Base-by-base conservation (phyloP, 768 basidiomycete genomes). In the Termitomyces heimii region DNA sequence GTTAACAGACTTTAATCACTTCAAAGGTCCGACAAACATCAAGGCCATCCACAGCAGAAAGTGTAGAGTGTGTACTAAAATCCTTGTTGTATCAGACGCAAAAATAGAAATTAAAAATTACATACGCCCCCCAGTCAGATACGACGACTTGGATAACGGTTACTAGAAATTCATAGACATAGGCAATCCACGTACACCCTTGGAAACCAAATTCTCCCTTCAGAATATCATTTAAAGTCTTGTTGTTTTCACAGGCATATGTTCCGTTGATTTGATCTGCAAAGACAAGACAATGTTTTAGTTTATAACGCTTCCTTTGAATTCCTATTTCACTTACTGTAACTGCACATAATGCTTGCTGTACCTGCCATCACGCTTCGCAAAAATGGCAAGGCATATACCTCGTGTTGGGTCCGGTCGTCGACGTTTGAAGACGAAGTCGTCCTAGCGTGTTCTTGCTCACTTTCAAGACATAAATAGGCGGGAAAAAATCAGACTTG, bases 181-280 rank as follows among this genome's bases (percentile, higher is more conserved):
- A 8, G 22, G 4, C 2, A 1, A 45, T n/a, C 1, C 14, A 71
- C 79, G 63, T 60, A 82, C 78, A 88, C 45, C 89, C 89, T 71
- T 86, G 86, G 76, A 91, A 92, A 14, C 84, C 88, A 54, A 78
- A 80, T 68, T 92, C 86, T 37, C 75, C 71, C 71, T 92, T 92
- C 56, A 92, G 73, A 22, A 92, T 75, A 55, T 82, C 80, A 67
- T 89, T 90, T 63, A 90, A 63, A 45, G 82, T 76, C 58, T 82
- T 82, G 67, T 84, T 77, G 63, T 89, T 88, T 66, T 90, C 83
- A 68, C 89, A 91, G 0, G 89, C 87, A 62, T 83, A 90, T 0
- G 85, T 86, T 35, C 80, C 80, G 62, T 89, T 88, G 61, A 89
- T 68, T 45, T 82, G 70, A 64, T 88, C 85, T 88, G 57, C n/a